Conservation (phyloP, 768 basidiomycete genomes). For the Tulasnella sp. region DNA sequence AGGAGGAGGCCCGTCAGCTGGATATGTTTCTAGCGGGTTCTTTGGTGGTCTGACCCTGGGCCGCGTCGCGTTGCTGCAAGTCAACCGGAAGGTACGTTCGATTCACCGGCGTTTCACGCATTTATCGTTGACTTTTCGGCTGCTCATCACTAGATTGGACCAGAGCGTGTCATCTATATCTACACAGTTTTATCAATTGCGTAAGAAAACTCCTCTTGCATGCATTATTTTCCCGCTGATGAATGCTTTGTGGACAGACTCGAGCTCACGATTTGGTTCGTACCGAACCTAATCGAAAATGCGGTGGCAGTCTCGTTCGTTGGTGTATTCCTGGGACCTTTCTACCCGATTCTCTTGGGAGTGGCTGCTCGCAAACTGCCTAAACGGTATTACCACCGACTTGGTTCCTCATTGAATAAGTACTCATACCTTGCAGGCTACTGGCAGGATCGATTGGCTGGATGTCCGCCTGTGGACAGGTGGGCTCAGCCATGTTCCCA, state of each 20-base stretch:
- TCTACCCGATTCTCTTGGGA: constrained; percentile 22
- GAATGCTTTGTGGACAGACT: constrained; percentile 17
- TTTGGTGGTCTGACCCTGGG: constrained; percentile 28
- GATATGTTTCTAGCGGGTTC: constrained; percentile 43
- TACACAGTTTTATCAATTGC: constrained; percentile 21
- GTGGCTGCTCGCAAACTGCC: constrained; percentile 8
- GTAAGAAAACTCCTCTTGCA: constrained; percentile 3
- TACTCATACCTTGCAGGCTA: background rate
- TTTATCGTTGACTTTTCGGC: too few species aligned
- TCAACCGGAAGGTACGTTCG: constrained; percentile 17
- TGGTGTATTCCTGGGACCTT: constrained; percentile 31
- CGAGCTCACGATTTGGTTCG: constrained; percentile 31
- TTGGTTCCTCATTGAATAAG: background rate
- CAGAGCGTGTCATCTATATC: constrained; percentile 17
- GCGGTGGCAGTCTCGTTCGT: constrained; percentile 30
- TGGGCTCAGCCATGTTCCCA: constrained; percentile 60
- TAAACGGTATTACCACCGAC: background rate
- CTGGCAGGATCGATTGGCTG: constrained; percentile 21
- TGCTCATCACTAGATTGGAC: constrained; percentile 10
- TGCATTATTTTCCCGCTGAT: too few species aligned
- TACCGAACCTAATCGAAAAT: constrained; percentile 27
- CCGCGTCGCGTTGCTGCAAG: constrained; percentile 8
- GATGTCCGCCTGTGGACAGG: constrained; percentile 42
- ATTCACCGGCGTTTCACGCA: background rate
- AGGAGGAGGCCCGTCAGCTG: constrained; percentile 37